Conservation (phyloP, 768 basidiomycete genomes). For the Podaxis sp. region DNA sequence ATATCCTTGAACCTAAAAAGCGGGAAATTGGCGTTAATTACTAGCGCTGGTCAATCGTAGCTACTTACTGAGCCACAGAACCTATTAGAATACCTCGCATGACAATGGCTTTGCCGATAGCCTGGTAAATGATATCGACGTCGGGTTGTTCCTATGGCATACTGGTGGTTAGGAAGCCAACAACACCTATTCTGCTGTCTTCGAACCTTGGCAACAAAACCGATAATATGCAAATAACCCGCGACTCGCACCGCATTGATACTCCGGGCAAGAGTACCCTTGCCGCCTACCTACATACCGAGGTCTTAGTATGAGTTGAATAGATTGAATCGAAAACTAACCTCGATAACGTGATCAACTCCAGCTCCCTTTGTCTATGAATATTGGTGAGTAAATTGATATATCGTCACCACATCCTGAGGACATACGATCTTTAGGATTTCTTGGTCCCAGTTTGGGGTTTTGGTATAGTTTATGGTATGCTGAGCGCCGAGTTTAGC, state of each 20-base stretch:
- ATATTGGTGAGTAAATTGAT: background rate
- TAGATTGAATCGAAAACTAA: slow-evolving; percentile 14
- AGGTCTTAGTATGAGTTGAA: background rate
- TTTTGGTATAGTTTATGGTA: slow-evolving; percentile 58
- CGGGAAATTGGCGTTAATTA: background rate
- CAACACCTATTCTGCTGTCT: background rate
- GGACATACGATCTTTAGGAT: slow-evolving; percentile 36
- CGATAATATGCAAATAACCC: slow-evolving; percentile 47
- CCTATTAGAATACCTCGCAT: slow-evolving; percentile 54
- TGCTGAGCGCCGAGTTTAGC: slow-evolving; percentile 48
- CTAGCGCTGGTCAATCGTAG: slow-evolving; percentile 18
- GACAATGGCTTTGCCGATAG: slow-evolving; percentile 34
- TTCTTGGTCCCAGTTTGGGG: slow-evolving; percentile 55
- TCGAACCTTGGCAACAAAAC: slow-evolving; percentile 39
- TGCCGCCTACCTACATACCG: slow-evolving; percentile 47
- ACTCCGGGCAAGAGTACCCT: slow-evolving; percentile 43
- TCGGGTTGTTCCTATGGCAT: slow-evolving; percentile 11
- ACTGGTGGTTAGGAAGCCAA: background rate
- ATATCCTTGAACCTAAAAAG: slow-evolving; percentile 44
- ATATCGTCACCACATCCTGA: background rate
- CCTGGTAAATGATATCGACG: slow-evolving; percentile 23
- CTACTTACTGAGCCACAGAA: slow-evolving; percentile 49
- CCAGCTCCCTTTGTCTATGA: slow-evolving; percentile 32
- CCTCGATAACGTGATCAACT: slow-evolving; percentile 37
- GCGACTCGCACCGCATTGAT: slow-evolving; percentile 33